Evolutionary conservation across 768 basidiomycete species (phyloP), one percentile per base, ranked within the genome.

Genomic region (Tylopilus rubrobrunneus): DNA sequence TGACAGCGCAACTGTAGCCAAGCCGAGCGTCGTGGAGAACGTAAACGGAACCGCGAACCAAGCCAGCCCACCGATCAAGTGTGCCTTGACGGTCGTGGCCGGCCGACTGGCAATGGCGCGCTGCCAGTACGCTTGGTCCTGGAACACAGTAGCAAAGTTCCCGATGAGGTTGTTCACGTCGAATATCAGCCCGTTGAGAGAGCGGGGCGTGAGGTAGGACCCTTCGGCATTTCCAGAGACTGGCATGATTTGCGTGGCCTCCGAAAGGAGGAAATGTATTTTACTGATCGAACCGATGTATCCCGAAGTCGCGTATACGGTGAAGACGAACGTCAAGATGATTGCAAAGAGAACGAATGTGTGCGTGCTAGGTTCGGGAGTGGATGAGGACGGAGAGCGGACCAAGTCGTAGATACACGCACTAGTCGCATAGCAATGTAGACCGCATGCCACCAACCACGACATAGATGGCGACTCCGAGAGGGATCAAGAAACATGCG

Each of bases 41-140:
- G 81, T 80, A 67, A 94, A 91, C 0, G 92, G 92, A 55, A 94
- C 92, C 1, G 88, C 83, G 64, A 95, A 92, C 93, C 95, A 97
- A 2, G 91, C 87, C 8, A 94, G 67, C 4, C 93, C 94, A 42
- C 94, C 95, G 8, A 93, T 77, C 4, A 95, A 74, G 72, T 92
- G 97, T 0, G 89, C 94, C 69, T 93, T 94, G 54, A 95, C 92
- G 14, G 87, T 88, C n/a, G 80, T 85, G 1, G 82, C 85, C 0
- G 92, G 92, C 15, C 85, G 75, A 55, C 85, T 87, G 2, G 95
- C 94, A 64, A 97, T 92, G 1, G 93, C 93, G 12, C 92, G 80
- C 65, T 93, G 91, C 86, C 90, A 96, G 70, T 96, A 98, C 1
- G 89, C 86, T 63, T 89, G 85, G 55, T 82, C 80, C 61, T 81